These are phyloP conservation scores for Albophoma yamanashiensis DNA, from an alignment of 2,329 filamentous ascomycete genomes.

Conservation along the genomic window DNA sequence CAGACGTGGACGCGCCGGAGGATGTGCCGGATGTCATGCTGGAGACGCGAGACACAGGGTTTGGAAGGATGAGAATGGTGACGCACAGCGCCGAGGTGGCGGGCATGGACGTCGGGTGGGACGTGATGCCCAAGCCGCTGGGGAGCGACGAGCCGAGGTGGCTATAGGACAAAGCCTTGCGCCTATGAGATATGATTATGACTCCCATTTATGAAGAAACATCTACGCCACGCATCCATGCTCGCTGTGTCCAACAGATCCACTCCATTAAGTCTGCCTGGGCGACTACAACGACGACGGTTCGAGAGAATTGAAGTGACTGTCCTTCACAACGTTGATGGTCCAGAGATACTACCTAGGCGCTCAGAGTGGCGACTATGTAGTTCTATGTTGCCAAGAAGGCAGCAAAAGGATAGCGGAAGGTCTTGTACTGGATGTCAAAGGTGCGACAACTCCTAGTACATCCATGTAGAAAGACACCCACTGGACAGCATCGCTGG, in stretches of 20 bases:
- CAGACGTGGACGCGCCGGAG: background rate
- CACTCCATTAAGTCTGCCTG: background rate
- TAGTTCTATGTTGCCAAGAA: constrained; percentile 12
- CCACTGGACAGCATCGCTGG: background rate
- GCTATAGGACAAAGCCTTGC: background rate
- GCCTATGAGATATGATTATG: background rate
- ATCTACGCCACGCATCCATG: background rate
- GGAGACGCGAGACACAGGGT: background rate
- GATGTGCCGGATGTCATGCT: background rate
- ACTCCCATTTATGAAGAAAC: background rate
- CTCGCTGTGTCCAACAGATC: background rate
- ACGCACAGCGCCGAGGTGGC: background rate
- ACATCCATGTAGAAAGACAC: background rate
- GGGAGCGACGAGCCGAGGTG: background rate
- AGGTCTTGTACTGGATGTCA: background rate
- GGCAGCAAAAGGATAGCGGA: background rate
- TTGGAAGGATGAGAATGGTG: background rate
- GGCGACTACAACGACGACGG: background rate
- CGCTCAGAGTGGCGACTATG: constrained; percentile 12
- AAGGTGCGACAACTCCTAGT: background rate
- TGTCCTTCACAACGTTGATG: background rate
- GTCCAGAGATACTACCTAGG: constrained; percentile 13
- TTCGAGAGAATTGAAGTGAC: background rate
- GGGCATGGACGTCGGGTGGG: background rate
- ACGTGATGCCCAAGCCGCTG: background rate